These are phyloP conservation scores for Esteya vermicola DNA, from an alignment of 2,329 filamentous ascomycete genomes.

Conservation along the genomic window DNA sequence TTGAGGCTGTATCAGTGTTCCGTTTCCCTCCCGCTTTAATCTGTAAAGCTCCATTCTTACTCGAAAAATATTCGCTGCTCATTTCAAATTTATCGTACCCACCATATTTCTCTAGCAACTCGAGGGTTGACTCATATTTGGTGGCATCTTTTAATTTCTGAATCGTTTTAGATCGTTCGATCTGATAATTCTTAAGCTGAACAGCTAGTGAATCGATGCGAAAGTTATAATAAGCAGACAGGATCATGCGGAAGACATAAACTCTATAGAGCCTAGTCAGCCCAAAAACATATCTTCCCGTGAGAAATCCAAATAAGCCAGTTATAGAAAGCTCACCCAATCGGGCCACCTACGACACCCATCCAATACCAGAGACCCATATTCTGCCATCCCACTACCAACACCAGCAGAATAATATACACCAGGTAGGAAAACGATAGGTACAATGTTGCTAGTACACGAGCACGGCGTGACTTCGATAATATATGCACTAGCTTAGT, in stretches of 20 bases:
- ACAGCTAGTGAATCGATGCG: conserved; percentile 56
- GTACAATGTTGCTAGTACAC: too few relatives aligned
- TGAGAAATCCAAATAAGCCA: too few relatives aligned
- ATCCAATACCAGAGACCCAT: too few relatives aligned
- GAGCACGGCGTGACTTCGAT: too few relatives aligned
- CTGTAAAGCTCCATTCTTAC: conserved; percentile 4
- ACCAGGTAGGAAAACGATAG: too few relatives aligned
- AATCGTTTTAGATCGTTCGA: conserved; percentile 74
- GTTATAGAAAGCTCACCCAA: too few relatives aligned
- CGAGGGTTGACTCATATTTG: conserved; percentile 87
- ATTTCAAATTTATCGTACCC: conserved; percentile 21
- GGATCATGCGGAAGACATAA: conserved; percentile 52
- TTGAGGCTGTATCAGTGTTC: not conserved
- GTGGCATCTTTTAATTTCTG: conserved; percentile 90
- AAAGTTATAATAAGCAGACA: conserved; percentile 65
- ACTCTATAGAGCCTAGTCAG: too few relatives aligned
- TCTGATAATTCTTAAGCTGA: conserved; percentile 59
- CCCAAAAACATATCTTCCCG: too few relatives aligned
- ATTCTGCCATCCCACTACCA: too few relatives aligned
- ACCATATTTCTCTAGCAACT: conserved; percentile 89
- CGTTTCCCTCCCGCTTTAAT: conserved; percentile 2
- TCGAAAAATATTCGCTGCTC: conserved; percentile 1
- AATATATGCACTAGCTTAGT: too few relatives aligned
- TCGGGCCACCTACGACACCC: too few relatives aligned
- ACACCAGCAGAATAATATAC: too few relatives aligned